Conservation (phyloP, 164 flowering plant genomes). For the Nymphaea thermarum region DNA sequence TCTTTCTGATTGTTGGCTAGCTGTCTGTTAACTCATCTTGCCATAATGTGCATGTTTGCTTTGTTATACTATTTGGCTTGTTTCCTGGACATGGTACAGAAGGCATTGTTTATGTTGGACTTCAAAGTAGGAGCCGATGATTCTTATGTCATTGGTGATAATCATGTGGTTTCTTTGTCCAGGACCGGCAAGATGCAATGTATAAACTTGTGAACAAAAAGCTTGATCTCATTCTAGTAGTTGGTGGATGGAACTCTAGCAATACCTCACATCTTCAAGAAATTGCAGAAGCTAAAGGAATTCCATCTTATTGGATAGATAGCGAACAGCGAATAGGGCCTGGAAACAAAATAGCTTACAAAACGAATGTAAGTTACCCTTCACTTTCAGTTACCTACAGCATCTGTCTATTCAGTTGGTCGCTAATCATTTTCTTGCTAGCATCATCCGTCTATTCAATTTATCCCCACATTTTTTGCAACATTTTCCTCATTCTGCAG, state of each 20-base stretch:
- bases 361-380: conserved; percentile 47
- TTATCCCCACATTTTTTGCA: background rate
- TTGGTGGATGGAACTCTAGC: conserved; percentile 98
- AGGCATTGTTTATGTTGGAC: background rate
- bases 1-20: background rate
- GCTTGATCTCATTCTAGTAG: conserved; percentile 73
- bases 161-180: conserved; percentile 1
- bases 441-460: background rate
- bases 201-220: conserved; percentile 74
- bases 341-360: conserved; percentile 73
- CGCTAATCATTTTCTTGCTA: background rate
- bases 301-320: conserved; percentile 96
- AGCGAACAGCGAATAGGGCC: conserved; percentile 87
- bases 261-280: conserved; percentile 97
- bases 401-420: background rate
- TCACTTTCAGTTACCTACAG: background rate
- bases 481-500: background rate
- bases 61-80: too few relatives aligned
- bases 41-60: background rate
- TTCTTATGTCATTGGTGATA: background rate
- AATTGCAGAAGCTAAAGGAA: conserved; percentile 79
- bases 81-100: background rate
- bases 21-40: background rate
- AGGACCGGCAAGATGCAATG: conserved; percentile 99
- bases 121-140: background rate